A percentile compares a stretch with the other conserved stretches of the same genome.
phyloP scores from a whole-genome alignment of 2,329 filamentous ascomycete species.

The Sporothrix mexicana region DNA sequence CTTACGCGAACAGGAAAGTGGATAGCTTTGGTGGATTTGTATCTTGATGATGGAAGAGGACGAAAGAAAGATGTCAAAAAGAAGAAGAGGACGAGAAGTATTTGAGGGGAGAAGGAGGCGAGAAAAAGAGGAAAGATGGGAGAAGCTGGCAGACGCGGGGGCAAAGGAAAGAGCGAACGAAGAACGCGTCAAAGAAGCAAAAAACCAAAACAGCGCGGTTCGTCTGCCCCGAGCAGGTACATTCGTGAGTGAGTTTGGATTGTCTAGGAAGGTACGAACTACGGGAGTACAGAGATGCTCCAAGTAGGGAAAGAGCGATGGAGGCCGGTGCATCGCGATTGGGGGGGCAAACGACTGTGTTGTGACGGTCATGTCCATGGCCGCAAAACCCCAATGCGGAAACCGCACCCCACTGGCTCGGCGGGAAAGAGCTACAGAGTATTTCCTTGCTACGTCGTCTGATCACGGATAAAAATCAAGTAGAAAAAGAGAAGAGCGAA shows the following conservation, averaged over 20 bases:
- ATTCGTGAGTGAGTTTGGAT: slow-evolving; percentile 3
- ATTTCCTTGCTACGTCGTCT: slow-evolving; percentile 7
- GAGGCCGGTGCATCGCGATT: slow-evolving; percentile 25
- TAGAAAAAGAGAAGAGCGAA: background rate
- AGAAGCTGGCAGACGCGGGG: slow-evolving; percentile 13
- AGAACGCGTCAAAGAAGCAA: slow-evolving; percentile 17
- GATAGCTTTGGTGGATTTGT: slow-evolving; percentile 1
- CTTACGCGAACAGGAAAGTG: slow-evolving; percentile 34
- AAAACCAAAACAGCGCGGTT: background rate
- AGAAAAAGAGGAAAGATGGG: background rate
- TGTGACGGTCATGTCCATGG: background rate
- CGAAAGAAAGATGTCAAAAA: background rate
- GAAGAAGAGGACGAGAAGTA: background rate
- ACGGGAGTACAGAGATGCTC: slow-evolving; percentile 17
- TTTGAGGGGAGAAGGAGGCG: background rate
- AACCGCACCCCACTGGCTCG: background rate
- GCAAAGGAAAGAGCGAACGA: slow-evolving; percentile 15
- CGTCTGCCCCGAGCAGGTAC: background rate
- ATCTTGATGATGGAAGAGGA: slow-evolving; percentile 1
- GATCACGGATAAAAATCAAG: slow-evolving; percentile 3
- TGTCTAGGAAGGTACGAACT: slow-evolving; percentile 27
- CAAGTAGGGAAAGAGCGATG: slow-evolving; percentile 29
- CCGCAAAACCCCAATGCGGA: background rate
- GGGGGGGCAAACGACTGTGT: slow-evolving; percentile 14
- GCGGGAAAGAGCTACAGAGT: background rate